A percentile compares a stretch with the other conserved stretches of the same genome.
Conservation (phyloP, 2,329 filamentous ascomycete species). For the Plenodomus tracheiphilus region DNA sequence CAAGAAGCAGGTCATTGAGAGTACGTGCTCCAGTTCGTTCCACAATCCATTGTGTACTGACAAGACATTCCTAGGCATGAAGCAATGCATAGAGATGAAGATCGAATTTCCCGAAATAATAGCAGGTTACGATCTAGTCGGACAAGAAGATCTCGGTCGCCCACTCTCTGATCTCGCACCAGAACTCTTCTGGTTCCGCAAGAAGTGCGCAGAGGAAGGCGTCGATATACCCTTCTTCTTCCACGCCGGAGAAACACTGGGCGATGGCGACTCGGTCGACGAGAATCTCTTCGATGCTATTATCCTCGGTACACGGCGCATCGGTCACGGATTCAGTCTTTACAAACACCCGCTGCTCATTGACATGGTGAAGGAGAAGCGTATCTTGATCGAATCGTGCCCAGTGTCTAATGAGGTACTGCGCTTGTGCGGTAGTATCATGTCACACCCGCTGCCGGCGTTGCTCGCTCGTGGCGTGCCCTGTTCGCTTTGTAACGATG, state of each 20-base stretch:
- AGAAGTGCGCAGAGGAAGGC: slow-evolving; percentile 75
- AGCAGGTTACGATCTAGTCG: slow-evolving; percentile 86
- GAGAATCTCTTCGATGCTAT: slow-evolving; percentile 88
- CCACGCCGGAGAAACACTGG: slow-evolving; percentile 87
- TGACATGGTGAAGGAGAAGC: slow-evolving; percentile 85
- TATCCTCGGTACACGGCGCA: slow-evolving; percentile 81
- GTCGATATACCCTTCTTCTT: slow-evolving; percentile 94
- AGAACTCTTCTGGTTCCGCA: slow-evolving; percentile 91
- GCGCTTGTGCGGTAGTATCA: slow-evolving; percentile 74
- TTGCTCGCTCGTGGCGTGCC: slow-evolving; percentile 82
- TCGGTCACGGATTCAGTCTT: slow-evolving; percentile 86
- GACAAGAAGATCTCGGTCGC: slow-evolving; percentile 80
- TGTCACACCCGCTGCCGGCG: slow-evolving; percentile 79
- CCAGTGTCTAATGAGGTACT: slow-evolving; percentile 90
- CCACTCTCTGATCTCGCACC: slow-evolving; percentile 77
- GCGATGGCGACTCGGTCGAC: slow-evolving; percentile 75
- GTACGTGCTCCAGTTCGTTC: slow-evolving; percentile 34
- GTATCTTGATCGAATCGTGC: slow-evolving; percentile 86
- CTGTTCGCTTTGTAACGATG: slow-evolving; percentile 86
- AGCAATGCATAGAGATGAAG: slow-evolving; percentile 83
- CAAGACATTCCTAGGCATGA: slow-evolving; percentile 62
- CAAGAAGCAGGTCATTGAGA: slow-evolving; percentile 69
- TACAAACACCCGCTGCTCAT: slow-evolving; percentile 90
- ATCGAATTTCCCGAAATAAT: slow-evolving; percentile 76
- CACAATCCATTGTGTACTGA: not conserved